Evolutionary conservation across 202 grass and related monocot species (phyloP).

Genomic region (Eragrostis tef): DNA sequence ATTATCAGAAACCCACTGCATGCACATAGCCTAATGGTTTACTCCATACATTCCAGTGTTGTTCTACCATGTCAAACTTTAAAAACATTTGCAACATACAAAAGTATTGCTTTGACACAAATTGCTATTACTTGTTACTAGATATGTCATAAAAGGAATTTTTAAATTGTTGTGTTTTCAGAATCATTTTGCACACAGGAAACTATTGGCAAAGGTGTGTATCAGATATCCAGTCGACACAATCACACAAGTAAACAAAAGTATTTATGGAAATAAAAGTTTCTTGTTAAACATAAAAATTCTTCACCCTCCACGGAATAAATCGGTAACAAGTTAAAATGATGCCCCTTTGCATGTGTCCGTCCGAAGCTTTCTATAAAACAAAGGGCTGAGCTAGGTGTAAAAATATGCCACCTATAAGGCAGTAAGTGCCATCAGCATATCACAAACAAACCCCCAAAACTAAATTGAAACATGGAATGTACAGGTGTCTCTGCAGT

Average conservation of each 20-base stretch:
- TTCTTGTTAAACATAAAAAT: too few species aligned
- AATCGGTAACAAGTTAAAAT: too few species aligned
- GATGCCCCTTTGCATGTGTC: too few species aligned
- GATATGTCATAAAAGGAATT: background rate
- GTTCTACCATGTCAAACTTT: slow-evolving; percentile 6
- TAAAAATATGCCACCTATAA: background rate
- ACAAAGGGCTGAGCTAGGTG: background rate
- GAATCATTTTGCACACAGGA: background rate
- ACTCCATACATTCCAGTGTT: background rate
- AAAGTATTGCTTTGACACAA: background rate
- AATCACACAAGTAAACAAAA: too few species aligned
- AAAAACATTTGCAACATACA: background rate
- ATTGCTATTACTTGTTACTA: background rate
- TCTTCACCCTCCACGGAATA: too few species aligned
- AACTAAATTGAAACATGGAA: background rate
- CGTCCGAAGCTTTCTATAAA: background rate
- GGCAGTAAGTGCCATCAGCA: background rate
- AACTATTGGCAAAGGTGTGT: background rate
- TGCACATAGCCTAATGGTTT: slow-evolving; percentile 8
- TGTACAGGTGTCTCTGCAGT: background rate
- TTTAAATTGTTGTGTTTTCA: background rate
- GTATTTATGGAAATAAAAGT: too few species aligned
- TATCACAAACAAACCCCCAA: background rate
- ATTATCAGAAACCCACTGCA: slow-evolving; percentile 21
- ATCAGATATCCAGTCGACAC: too few species aligned